phyloP scores from a whole-genome alignment of 2,329 filamentous ascomycete genomes.

The Rhexocercosporidium sp. region DNA sequence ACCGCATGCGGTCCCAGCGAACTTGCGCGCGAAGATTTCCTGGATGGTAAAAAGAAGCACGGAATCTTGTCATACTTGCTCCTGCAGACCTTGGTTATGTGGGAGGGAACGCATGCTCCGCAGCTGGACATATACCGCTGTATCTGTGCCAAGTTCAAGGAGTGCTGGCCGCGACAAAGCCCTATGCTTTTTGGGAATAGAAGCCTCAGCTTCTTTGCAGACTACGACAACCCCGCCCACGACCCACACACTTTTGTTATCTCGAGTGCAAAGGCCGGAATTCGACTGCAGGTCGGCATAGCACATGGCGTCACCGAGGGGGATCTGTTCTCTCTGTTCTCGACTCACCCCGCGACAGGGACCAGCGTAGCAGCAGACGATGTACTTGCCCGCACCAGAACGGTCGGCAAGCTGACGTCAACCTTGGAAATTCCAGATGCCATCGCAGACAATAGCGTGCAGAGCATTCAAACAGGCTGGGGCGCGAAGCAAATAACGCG shows the following conservation, averaged over 20 bases:
- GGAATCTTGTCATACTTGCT: conserved; percentile 10
- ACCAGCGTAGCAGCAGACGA: background rate
- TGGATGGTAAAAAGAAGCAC: background rate
- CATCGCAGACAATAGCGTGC: background rate
- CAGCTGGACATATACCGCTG: conserved; percentile 1
- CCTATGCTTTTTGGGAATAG: conserved; percentile 12
- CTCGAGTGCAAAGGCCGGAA: background rate
- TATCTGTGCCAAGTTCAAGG: background rate
- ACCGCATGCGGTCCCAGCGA: conserved; percentile 4
- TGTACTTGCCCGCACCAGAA: background rate
- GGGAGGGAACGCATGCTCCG: background rate
- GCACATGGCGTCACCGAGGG: conserved; percentile 5
- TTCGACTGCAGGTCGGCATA: background rate
- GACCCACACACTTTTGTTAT: background rate
- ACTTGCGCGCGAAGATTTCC: background rate
- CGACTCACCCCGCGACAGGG: background rate
- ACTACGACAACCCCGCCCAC: background rate
- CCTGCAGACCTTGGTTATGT: background rate
- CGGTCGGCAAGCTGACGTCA: background rate
- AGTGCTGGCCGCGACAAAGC: background rate
- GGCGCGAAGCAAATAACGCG: background rate
- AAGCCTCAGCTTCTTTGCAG: conserved; percentile 3
- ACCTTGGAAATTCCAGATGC: background rate
- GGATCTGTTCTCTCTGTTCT: background rate
- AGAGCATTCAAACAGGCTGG: conserved; percentile 1